phyloP scores from a whole-genome alignment of 441 rosid genomes.

The Jatropha multifida region DNA sequence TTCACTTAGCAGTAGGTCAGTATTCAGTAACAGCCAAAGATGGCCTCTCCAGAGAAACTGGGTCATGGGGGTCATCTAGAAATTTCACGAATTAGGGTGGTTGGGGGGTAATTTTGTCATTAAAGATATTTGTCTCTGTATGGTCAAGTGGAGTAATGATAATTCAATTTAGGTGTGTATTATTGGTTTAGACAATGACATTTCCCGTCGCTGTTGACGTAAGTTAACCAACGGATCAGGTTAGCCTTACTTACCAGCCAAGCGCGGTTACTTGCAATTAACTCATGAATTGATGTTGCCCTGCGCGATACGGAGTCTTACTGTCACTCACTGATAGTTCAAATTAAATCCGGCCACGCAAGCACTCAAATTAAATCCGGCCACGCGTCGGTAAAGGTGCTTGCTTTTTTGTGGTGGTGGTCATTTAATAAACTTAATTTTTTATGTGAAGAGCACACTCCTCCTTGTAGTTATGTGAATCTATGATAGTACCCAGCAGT shows the following conservation, averaged over 20 bases:
- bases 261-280: not conserved
- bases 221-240: not conserved
- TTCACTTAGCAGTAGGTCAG: not conserved
- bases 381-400: no score
- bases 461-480: no score
- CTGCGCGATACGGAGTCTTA: no score
- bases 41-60: slow-evolving; percentile 11
- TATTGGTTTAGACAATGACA: slow-evolving; percentile 6
- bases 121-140: not conserved
- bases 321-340: no score
- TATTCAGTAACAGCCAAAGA: not conserved
- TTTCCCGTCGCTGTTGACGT: not conserved
- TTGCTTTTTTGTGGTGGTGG: no score
- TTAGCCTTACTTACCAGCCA: not conserved
- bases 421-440: no score
- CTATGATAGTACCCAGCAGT: no score
- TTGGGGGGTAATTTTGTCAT: slow-evolving; percentile 23
- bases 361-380: no score
- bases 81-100: not conserved
- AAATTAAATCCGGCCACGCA: no score
- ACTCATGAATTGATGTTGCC: no score
- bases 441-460: no score
- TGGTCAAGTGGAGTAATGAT: not conserved
- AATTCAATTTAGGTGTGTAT: not conserved
- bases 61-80: not conserved